phyloP scores from a whole-genome alignment of 2,329 filamentous ascomycete genomes.

The Raffaelea albimanens region DNA sequence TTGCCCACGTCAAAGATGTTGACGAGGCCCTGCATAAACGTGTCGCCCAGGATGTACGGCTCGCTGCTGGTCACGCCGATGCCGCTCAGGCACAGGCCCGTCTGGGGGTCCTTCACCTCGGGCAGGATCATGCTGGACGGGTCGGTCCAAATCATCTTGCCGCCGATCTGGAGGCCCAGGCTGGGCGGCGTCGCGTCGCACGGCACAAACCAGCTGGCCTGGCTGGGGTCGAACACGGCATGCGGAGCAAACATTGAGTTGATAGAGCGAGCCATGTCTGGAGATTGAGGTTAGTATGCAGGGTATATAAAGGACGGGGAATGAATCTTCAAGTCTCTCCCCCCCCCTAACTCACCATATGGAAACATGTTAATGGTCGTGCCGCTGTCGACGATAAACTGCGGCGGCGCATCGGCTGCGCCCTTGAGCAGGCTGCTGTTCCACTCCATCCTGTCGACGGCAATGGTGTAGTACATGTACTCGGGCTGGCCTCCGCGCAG shows the following conservation, averaged over 20 bases:
- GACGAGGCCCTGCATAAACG: slow-evolving; percentile 16
- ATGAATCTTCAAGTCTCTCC: too few species aligned
- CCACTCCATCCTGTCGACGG: slow-evolving; percentile 14
- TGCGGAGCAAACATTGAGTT: slow-evolving; percentile 19
- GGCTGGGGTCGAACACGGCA: slow-evolving; percentile 12
- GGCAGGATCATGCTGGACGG: slow-evolving; percentile 22
- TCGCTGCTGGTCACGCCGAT: slow-evolving; percentile 8
- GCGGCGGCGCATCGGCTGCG: slow-evolving; percentile 6
- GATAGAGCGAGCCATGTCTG: slow-evolving; percentile 19
- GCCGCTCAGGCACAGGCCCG: slow-evolving; percentile 18
- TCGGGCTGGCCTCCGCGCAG: slow-evolving; percentile 7
- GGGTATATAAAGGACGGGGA: too few species aligned
- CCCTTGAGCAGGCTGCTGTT: slow-evolving; percentile 11
- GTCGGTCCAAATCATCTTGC: slow-evolving; percentile 19
- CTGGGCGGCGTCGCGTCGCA: slow-evolving; percentile 20
- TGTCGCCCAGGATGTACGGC: slow-evolving; percentile 16
- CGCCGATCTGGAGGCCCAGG: slow-evolving; percentile 20
- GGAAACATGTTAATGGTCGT: slow-evolving; percentile 23
- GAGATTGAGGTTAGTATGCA: too few species aligned
- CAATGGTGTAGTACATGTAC: slow-evolving; percentile 21
- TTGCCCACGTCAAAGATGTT: slow-evolving; percentile 18
- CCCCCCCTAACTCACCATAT: slow-evolving; percentile 10
- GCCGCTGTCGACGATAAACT: slow-evolving; percentile 22
- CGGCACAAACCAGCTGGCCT: slow-evolving; percentile 16
- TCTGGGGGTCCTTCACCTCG: slow-evolving; percentile 14